phyloP scores from a whole-genome alignment of 192 early-diverging fungal genomes.

The Umbelopsis sp. region DNA sequence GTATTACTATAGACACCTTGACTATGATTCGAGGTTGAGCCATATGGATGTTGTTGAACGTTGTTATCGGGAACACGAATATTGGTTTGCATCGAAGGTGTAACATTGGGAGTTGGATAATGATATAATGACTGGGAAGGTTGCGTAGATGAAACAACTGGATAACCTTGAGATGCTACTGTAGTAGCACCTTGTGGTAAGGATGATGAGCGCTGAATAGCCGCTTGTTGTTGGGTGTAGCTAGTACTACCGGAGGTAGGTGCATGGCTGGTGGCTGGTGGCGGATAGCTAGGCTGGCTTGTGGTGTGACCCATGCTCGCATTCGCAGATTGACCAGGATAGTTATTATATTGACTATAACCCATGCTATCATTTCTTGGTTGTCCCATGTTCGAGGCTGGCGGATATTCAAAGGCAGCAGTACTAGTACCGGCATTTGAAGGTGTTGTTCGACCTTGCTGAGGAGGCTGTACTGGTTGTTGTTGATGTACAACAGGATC shows the following conservation, averaged over 20 bases:
- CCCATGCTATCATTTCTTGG: background rate
- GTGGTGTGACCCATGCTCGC: background rate
- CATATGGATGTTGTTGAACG: background rate
- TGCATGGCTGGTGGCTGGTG: background rate
- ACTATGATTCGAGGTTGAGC: background rate
- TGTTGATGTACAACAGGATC: background rate
- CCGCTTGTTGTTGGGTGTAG: slow-evolving; percentile 1
- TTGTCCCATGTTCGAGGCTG: background rate
- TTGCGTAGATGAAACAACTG: slow-evolving; percentile 3
- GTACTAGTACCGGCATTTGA: background rate
- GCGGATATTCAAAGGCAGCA: slow-evolving; percentile 3
- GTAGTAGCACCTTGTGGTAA: slow-evolving; percentile 12
- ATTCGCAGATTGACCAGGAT: background rate
- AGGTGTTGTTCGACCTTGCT: slow-evolving; percentile 6
- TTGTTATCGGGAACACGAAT: background rate
- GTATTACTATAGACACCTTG: background rate
- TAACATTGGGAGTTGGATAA: slow-evolving; percentile 21
- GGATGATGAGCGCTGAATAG: slow-evolving; percentile 18
- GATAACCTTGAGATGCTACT: background rate
- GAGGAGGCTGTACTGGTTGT: slow-evolving; percentile 3
- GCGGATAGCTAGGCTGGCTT: background rate
- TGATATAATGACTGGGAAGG: slow-evolving; percentile 21
- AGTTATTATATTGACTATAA: background rate
- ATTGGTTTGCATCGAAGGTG: background rate
- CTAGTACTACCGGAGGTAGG: background rate